Percentiles rank a stretch among this genome's conserved stretches.
These are phyloP conservation scores for Clarkia xantiana DNA, from an alignment of 345 rosid species.

Conservation along the genomic window DNA sequence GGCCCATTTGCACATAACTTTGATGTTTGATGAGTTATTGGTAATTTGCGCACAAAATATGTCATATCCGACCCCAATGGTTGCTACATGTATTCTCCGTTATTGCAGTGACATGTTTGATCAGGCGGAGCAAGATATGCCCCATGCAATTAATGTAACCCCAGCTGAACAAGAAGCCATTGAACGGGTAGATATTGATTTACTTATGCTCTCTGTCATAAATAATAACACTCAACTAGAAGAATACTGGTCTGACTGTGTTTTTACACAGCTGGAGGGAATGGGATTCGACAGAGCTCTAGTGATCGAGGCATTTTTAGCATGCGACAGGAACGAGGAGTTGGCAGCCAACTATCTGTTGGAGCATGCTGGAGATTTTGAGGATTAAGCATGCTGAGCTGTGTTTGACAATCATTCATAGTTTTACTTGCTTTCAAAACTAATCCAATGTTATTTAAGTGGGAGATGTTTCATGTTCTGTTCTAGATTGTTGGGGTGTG, in stretches of 20 bases:
- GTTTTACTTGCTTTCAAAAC: background rate
- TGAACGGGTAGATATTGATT: slow-evolving; percentile 37
- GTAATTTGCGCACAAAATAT: too few relatives aligned
- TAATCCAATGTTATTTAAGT: background rate
- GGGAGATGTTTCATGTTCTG: too few relatives aligned
- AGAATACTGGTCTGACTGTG: background rate
- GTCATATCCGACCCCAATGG: too few relatives aligned
- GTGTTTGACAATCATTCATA: background rate
- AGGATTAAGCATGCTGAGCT: slow-evolving; percentile 33
- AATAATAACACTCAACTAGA: too few relatives aligned
- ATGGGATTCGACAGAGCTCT: slow-evolving; percentile 91
- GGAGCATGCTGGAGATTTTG: slow-evolving; percentile 87
- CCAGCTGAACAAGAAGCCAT: slow-evolving; percentile 96
- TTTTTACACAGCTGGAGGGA: slow-evolving; percentile 52
- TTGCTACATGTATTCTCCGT: background rate
- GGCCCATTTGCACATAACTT: too few relatives aligned
- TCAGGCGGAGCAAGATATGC: slow-evolving; percentile 82
- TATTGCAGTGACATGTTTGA: slow-evolving; percentile 62
- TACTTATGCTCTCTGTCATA: background rate
- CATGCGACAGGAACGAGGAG: slow-evolving; percentile 93
- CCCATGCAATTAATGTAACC: slow-evolving; percentile 81
- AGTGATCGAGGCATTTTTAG: slow-evolving; percentile 90
- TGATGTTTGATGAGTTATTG: too few relatives aligned
- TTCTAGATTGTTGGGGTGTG: too few relatives aligned
- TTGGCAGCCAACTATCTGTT: slow-evolving; percentile 88